These are phyloP conservation scores for Leccinum disarticulatum DNA, from an alignment of 768 basidiomycete species.

Conservation along the genomic window DNA sequence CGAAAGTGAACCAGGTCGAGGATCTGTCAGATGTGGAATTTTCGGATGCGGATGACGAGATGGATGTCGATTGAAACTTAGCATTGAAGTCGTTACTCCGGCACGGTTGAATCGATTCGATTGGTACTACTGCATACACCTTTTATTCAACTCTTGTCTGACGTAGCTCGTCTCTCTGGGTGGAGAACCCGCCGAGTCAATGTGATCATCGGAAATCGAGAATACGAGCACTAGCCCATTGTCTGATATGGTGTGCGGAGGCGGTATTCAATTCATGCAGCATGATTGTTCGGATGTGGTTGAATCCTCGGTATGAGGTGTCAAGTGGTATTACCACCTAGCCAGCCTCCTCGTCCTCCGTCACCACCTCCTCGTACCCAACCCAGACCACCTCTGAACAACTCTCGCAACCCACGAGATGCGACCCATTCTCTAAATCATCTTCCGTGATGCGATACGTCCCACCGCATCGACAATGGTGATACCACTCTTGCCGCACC, in stretches of 20 bases:
- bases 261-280: too few species aligned
- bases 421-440: conserved; percentile 68
- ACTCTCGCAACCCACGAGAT: conserved; percentile 68
- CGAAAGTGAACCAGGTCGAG: conserved; percentile 23
- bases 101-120: background rate
- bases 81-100: background rate
- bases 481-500: conserved; percentile 42
- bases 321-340: too few species aligned
- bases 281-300: too few species aligned
- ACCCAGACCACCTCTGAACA: conserved; percentile 87
- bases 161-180: background rate
- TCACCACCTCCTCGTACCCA: conserved; percentile 69
- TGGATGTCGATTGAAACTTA: conserved; percentile 32
- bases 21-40: conserved; percentile 34
- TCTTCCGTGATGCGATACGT: conserved; percentile 53
- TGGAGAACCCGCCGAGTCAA: background rate
- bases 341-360: conserved; percentile 20
- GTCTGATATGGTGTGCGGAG: too few species aligned
- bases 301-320: too few species aligned
- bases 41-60: conserved; percentile 16
- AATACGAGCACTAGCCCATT: background rate
- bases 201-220: background rate
- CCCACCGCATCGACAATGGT: conserved; percentile 76
- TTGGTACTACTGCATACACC: too few species aligned
- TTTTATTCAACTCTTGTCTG: too few species aligned